phyloP scores from a whole-genome alignment of 2,329 filamentous ascomycete species.

The Albifimbria verrucaria region DNA sequence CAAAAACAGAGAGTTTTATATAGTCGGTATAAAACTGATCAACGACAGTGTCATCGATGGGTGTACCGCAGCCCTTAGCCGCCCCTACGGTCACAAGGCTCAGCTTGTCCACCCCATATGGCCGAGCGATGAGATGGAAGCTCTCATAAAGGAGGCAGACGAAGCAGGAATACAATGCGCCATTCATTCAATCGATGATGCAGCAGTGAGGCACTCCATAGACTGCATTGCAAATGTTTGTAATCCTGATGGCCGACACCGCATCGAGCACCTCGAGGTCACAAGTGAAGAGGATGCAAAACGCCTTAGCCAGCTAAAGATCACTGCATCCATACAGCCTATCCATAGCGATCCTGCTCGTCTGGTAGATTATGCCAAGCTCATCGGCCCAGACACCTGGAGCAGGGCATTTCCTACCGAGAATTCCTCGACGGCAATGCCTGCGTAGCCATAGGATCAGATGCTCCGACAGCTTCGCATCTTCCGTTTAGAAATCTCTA shows the following conservation, averaged over 20 bases:
- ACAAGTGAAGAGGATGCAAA: conserved; percentile 48
- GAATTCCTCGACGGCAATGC: conserved; percentile 55
- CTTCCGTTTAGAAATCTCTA: conserved; percentile 51
- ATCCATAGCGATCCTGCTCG: conserved; percentile 56
- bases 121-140: neutral
- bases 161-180: neutral
- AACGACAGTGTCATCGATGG: conserved; percentile 62
- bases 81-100: conserved; percentile 43
- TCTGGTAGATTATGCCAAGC: conserved; percentile 54
- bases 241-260: conserved; percentile 44
- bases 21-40: conserved; percentile 61
- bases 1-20: conserved; percentile 36
- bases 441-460: conserved; percentile 50
- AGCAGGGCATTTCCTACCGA: conserved; percentile 57
- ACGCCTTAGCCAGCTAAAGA: conserved; percentile 50
- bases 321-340: conserved; percentile 53
- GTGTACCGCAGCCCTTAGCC: conserved; percentile 56
- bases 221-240: conserved; percentile 42
- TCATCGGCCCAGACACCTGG: conserved; percentile 51
- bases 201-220: conserved; percentile 49
- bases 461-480: conserved; percentile 55
- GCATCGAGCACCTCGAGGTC: conserved; percentile 61
- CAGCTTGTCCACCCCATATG: conserved; percentile 11
- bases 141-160: neutral
- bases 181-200: conserved; percentile 64